Conservation (phyloP, 2,329 filamentous ascomycete genomes). For the Chaetomium strumarium region DNA sequence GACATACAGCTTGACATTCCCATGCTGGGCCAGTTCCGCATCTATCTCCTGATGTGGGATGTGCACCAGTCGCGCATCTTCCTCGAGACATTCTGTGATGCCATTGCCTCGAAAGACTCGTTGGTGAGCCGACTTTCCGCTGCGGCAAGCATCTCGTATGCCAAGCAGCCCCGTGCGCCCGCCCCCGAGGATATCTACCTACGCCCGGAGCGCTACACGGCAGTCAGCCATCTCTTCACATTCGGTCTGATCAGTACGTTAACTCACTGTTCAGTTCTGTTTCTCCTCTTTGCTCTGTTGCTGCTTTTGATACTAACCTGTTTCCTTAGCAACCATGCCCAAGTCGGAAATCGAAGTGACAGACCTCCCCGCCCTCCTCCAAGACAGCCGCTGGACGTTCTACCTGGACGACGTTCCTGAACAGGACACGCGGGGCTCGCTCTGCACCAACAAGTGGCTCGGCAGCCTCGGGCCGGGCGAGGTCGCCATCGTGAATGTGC, state of each 20-base stretch:
- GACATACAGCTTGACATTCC: conserved; percentile 74
- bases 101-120: conserved; percentile 45
- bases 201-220: conserved; percentile 62
- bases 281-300: conserved; percentile 12
- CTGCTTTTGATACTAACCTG: background rate
- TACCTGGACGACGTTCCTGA: conserved; percentile 62
- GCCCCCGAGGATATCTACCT: conserved; percentile 60
- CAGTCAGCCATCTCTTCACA: conserved; percentile 63
- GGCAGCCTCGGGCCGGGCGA: conserved; percentile 51
- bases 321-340: conserved; percentile 46
- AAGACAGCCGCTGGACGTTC: conserved; percentile 64
- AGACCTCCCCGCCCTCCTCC: conserved; percentile 56
- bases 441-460: conserved; percentile 65
- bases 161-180: conserved; percentile 48
- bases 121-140: conserved; percentile 55
- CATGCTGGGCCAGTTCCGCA: conserved; percentile 68
- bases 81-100: conserved; percentile 52
- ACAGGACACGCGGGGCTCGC: conserved; percentile 44
- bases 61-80: conserved; percentile 51
- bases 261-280: too few species aligned
- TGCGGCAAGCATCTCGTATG: conserved; percentile 57
- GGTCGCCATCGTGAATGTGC: conserved; percentile 60
- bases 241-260: conserved; percentile 59
- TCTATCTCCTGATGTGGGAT: conserved; percentile 65
- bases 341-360: conserved; percentile 60